Evolutionary conservation across 2,329 filamentous ascomycete genomes (phyloP).

Genomic region (Talaromyces sp.): DNA sequence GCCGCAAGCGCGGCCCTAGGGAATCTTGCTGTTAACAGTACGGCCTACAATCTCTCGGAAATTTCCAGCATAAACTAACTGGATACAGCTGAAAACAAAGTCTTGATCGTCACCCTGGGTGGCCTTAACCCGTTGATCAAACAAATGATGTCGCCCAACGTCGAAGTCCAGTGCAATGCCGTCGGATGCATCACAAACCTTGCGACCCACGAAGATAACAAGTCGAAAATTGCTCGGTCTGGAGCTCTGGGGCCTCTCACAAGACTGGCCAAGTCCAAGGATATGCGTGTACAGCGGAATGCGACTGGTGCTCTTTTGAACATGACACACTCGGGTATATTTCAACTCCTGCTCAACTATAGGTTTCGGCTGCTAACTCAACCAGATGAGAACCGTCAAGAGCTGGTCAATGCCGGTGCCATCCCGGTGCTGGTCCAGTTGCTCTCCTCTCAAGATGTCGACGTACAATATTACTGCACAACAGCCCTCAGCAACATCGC

Average conservation of each 20-base stretch:
- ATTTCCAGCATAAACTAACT: constrained; percentile 1
- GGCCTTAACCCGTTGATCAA: constrained; percentile 87
- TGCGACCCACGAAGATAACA: constrained; percentile 97
- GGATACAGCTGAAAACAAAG: constrained; percentile 87
- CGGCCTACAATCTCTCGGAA: constrained; percentile 26
- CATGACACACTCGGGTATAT: constrained; percentile 95
- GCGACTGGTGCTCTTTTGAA: constrained; percentile 93
- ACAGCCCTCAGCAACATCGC: constrained; percentile 98
- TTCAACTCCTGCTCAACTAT: constrained; percentile 1
- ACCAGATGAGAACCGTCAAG: constrained; percentile 91
- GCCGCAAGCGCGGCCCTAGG: constrained; percentile 93
- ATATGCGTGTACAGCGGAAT: constrained; percentile 97
- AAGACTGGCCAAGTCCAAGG: constrained; percentile 88
- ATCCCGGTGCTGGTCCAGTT: constrained; percentile 96
- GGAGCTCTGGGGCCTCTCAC: constrained; percentile 89
- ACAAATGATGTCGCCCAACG: constrained; percentile 97
- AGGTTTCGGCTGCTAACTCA: constrained; percentile 13
- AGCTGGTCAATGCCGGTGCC: constrained; percentile 94
- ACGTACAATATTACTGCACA: constrained; percentile 99
- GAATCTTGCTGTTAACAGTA: constrained; percentile 96
- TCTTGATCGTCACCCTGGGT: constrained; percentile 87
- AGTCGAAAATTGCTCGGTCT: constrained; percentile 94
- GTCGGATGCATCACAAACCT: constrained; percentile 98
- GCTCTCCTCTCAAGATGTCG: constrained; percentile 85
- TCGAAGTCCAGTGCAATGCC: constrained; percentile 98